Percentiles rank a stretch among this genome's conserved stretches.
Evolutionary conservation across 768 basidiomycete species (phyloP).

Genomic region (Filobasidium wieringae): DNA sequence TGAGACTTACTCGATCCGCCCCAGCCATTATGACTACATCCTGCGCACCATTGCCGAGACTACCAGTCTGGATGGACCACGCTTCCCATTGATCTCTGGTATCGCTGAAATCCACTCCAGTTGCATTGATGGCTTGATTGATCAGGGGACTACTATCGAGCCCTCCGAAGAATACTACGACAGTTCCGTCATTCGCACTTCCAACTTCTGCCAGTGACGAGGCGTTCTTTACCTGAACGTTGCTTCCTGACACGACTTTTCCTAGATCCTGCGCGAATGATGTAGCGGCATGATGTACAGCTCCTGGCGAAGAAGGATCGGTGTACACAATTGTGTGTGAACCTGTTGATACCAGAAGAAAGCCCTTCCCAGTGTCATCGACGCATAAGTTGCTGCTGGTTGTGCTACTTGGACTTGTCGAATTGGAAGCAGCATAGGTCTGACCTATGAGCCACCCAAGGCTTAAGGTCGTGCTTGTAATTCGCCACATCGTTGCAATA

Average conservation of each 20-base stretch:
- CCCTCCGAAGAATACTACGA: slow-evolving; percentile 53
- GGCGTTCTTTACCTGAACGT: slow-evolving; percentile 47
- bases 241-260: slow-evolving; percentile 48
- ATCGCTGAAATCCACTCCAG: slow-evolving; percentile 48
- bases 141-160: slow-evolving; percentile 49
- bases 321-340: slow-evolving; percentile 10
- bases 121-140: slow-evolving; percentile 44
- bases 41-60: slow-evolving; percentile 50
- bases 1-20: slow-evolving; percentile 43
- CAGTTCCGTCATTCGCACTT: slow-evolving; percentile 17
- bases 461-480: no score
- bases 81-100: slow-evolving; percentile 59
- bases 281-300: slow-evolving; percentile 42
- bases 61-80: slow-evolving; percentile 46
- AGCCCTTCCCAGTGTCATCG: not conserved
- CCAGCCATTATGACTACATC: slow-evolving; percentile 59
- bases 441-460: no score
- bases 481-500: no score
- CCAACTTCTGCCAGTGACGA: slow-evolving; percentile 37
- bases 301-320: slow-evolving; percentile 21
- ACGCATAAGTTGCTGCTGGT: not conserved
- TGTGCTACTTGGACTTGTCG: no score
- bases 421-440: no score
- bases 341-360: not conserved
- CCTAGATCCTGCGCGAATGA: slow-evolving; percentile 54